Conservation (phyloP, 1,284 basidiomycete genomes). For the Ceraceosorus bombacis region DNA sequence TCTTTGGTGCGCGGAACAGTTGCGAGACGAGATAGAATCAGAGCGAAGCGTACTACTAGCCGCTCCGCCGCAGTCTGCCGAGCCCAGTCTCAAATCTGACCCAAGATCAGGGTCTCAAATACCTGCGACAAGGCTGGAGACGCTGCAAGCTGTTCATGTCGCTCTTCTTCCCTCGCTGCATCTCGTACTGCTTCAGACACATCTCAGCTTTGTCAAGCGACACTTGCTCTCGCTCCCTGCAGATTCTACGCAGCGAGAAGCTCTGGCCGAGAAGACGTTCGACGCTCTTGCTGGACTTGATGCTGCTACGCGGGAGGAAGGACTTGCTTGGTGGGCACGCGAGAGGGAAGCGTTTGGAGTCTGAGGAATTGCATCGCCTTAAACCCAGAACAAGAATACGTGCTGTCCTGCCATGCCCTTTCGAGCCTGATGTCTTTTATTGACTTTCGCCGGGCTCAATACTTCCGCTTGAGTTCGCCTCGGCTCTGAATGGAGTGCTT, state of each 20-base stretch:
- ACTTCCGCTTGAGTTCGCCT: too few relatives aligned
- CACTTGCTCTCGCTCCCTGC: background rate
- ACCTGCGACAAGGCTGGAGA: background rate
- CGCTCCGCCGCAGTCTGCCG: too few relatives aligned
- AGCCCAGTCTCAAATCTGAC: too few relatives aligned
- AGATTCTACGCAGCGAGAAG: background rate
- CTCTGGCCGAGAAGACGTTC: background rate
- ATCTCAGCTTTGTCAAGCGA: background rate
- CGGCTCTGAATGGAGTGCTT: too few relatives aligned
- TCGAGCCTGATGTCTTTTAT: too few relatives aligned
- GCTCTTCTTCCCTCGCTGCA: background rate
- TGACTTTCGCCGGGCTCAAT: too few relatives aligned
- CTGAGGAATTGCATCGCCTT: background rate
- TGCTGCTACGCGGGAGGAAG: background rate
- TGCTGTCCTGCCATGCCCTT: too few relatives aligned
- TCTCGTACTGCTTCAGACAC: background rate
- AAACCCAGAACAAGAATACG: too few relatives aligned
- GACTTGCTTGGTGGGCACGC: background rate
- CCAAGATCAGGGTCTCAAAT: too few relatives aligned
- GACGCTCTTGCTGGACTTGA: background rate
- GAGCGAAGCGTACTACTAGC: background rate
- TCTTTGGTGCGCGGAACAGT: background rate
- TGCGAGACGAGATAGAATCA: background rate
- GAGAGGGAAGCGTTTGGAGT: slow-evolving; percentile 1
- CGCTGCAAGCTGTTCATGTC: background rate